Evolutionary conservation across 345 rosid species (phyloP).

Genomic region (Bretschneidera sinensis): DNA sequence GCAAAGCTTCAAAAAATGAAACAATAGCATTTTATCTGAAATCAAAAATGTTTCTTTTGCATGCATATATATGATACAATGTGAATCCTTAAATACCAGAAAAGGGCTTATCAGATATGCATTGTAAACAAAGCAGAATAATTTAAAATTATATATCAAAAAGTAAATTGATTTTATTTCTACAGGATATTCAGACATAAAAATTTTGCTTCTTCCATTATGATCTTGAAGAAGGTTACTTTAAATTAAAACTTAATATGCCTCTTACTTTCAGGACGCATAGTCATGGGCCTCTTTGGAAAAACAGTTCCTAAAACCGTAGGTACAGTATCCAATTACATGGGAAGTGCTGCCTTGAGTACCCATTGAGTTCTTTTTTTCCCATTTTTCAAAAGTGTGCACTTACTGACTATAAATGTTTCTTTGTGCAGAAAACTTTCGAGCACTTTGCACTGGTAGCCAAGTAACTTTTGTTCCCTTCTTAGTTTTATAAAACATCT

Average conservation of each 20-base stretch:
- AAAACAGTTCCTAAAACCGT: conserved; percentile 85
- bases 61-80: too few species aligned
- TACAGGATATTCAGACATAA: too few species aligned
- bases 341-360: background rate
- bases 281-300: conserved; percentile 82
- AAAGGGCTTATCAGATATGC: too few species aligned
- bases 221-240: background rate
- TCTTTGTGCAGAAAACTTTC: conserved; percentile 79
- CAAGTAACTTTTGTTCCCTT: conserved; percentile 41
- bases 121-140: too few species aligned
- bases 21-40: too few species aligned
- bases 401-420: conserved; percentile 13
- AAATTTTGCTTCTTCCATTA: too few species aligned
- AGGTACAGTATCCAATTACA: conserved; percentile 34
- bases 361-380: background rate
- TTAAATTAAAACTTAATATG: background rate
- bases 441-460: conserved; percentile 97
- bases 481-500: background rate
- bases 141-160: too few species aligned
- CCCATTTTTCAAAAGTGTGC: background rate
- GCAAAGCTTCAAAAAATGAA: too few species aligned
- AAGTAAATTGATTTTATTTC: too few species aligned
- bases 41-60: too few species aligned
- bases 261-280: conserved; percentile 53
- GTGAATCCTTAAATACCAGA: too few species aligned